Evolutionary conservation across 139 green algal genomes (phyloP), one percentile per base, ranked within the genome.

Genomic region (Chlamydomonas incerta): DNA sequence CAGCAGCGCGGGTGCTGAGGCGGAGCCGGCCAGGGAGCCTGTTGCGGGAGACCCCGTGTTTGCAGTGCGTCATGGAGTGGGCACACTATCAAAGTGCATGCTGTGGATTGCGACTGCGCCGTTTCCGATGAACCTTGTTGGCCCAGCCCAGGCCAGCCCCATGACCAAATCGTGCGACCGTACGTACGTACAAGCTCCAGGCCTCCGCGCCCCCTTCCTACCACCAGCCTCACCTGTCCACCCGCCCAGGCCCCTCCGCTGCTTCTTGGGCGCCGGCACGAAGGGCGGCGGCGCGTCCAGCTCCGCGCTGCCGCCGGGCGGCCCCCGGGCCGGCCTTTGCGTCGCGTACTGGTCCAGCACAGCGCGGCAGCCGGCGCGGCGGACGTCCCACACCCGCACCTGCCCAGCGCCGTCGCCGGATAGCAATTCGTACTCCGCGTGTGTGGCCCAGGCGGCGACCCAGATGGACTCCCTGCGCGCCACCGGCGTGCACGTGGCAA

Each of bases 361-460:
- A 1, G 83, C 89, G 0, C 92, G 63, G 29, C 91, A 89, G 24
- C 95, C 94, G 1, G 93, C 83, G 21, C 92, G 90, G 17, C 95
- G 89, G 10, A 97, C 90, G 85, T 98, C 95, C 95, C 95, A 98
- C 58, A 96, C 74, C 20, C 93, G 88, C 28, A 97, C 74, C 91
- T 95, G 91, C 1, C 92, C 93, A 24, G 52, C n/a, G 3, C 58
- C 82, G 69, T 92, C 94, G 21, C 94, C 95, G 31, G 93, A 94
- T 20, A 93, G 60, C 31, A 98, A 74, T 77, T 98, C 82, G 79
- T 91, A 95, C 80, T 98, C 94, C 46, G 57, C 92, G 24, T 57
- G 28, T 0, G 85, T 70, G 5, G 93, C 96, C 96, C 96, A 98
- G 33, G 74, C 72, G 68, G 97, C 41, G 17, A 88, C 88, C 93